A percentile compares a stretch with the other conserved stretches of the same genome.
phyloP scores from a whole-genome alignment of 306 rosid species.

The Phaseolus lunatus region DNA sequence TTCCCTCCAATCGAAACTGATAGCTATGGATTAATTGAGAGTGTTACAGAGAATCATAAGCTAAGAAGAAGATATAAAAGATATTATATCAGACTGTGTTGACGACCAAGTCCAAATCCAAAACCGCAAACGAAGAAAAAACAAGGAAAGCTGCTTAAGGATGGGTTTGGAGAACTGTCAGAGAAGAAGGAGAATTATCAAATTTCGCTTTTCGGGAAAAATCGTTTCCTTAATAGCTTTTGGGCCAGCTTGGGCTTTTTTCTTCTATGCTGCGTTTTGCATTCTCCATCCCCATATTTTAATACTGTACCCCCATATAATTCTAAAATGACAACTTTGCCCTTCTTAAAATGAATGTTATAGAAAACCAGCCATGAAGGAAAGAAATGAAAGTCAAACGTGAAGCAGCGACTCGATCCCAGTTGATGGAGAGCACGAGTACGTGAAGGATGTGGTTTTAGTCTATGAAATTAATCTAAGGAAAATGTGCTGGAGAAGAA shows the following conservation, averaged over 20 bases:
- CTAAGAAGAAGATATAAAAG: neutral
- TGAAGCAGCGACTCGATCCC: no score
- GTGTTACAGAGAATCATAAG: neutral
- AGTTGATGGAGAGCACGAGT: no score
- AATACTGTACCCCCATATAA: no score
- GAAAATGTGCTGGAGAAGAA: no score
- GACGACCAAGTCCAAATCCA: constrained; percentile 42
- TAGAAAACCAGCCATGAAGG: no score
- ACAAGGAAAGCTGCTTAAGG: neutral
- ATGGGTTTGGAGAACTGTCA: neutral
- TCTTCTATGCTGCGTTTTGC: no score
- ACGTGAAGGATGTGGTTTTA: no score
- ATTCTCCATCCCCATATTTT: no score
- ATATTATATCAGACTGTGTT: constrained; percentile 24
- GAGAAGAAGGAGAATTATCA: constrained; percentile 12
- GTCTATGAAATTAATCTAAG: no score
- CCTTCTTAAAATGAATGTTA: no score
- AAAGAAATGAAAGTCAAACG: no score
- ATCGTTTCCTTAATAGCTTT: neutral
- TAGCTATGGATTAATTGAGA: neutral
- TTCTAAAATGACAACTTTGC: no score
- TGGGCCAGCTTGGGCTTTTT: neutral
- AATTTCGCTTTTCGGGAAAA: neutral
- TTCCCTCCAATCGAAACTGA: neutral
- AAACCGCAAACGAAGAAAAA: neutral